Percentiles rank a stretch among this genome's conserved stretches.
Conservation (phyloP, 2,329 filamentous ascomycete species). For the Cladosporium sp. region DNA sequence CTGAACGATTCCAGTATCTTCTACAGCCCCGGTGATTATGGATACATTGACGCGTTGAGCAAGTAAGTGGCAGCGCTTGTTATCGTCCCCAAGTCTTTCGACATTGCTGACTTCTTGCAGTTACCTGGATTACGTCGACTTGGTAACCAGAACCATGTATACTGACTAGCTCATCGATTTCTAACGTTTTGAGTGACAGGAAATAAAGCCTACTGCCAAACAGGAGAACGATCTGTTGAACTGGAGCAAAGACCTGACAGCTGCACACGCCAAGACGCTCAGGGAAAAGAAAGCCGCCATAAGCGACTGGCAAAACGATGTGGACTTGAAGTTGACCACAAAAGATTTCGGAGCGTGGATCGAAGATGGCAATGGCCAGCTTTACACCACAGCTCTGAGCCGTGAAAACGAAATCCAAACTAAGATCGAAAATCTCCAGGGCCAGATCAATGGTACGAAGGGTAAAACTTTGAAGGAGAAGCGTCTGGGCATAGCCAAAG, state of each 20-base stretch:
- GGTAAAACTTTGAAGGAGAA: background rate
- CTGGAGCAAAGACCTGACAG: background rate
- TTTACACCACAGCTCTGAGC: background rate
- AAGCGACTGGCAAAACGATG: background rate
- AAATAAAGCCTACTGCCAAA: background rate
- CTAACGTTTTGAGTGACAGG: background rate
- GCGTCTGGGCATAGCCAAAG: background rate
- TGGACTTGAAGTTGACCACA: background rate
- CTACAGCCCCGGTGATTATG: background rate
- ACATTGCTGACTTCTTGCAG: background rate
- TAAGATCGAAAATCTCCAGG: background rate
- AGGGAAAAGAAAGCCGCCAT: background rate
- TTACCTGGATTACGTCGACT: background rate
- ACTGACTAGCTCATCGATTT: background rate
- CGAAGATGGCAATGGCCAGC: background rate
- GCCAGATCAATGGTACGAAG: background rate
- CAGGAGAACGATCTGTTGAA: background rate
- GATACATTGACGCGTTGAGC: background rate
- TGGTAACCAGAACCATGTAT: background rate
- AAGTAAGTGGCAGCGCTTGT: background rate
- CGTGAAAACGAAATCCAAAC: background rate
- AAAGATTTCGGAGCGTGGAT: background rate
- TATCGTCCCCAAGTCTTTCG: background rate
- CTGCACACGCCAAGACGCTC: background rate
- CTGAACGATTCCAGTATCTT: background rate